Evolutionary conservation across 202 grass and related monocot species (phyloP).

Genomic region (Schoenoplectus tabernaemontani): DNA sequence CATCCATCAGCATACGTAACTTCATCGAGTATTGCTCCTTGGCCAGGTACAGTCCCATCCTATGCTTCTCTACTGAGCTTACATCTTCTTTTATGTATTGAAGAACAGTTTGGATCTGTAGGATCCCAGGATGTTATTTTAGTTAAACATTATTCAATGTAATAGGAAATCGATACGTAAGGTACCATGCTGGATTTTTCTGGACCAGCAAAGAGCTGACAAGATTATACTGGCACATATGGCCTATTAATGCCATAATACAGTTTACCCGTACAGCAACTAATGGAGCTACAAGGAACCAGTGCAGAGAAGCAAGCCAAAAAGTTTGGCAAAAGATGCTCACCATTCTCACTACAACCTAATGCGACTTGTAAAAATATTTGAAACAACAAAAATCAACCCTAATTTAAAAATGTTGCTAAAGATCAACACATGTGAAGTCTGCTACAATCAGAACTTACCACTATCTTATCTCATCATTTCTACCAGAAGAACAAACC

Average conservation of each 20-base stretch:
- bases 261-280: not conserved
- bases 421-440: not conserved
- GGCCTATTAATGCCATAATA: not conserved
- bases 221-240: not conserved
- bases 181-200: not conserved
- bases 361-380: not conserved
- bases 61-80: slow-evolving; percentile 69
- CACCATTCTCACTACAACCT: not conserved
- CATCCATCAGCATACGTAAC: slow-evolving; percentile 83
- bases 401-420: not conserved
- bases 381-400: not conserved
- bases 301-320: not conserved
- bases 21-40: slow-evolving; percentile 97
- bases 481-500: not conserved
- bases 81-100: slow-evolving; percentile 99
- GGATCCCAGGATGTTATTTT: not conserved
- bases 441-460: not conserved
- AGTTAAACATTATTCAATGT: not conserved
- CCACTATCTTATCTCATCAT: not conserved
- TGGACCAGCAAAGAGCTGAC: not conserved
- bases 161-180: not conserved
- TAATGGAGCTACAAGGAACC: not conserved
- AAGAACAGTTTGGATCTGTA: slow-evolving; percentile 92
- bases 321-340: not conserved
- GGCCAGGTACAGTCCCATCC: slow-evolving; percentile 64